Conservation (phyloP, 2,329 filamentous ascomycete genomes). For the Trichoderma simmonsii region DNA sequence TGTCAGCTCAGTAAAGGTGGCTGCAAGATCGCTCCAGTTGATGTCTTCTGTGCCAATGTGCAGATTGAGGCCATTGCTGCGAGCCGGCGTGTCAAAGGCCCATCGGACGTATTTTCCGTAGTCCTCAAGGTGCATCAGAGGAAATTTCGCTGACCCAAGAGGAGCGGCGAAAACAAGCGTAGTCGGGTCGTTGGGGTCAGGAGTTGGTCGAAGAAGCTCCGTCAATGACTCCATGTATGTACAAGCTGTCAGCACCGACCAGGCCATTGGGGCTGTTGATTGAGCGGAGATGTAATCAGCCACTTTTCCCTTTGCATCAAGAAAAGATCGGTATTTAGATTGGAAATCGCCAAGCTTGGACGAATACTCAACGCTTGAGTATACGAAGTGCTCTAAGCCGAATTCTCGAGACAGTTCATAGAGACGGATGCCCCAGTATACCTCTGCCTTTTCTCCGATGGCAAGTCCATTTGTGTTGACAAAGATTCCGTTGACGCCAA, state of each 20-base stretch:
- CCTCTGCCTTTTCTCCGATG: conserved; percentile 4
- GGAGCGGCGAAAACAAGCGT: neutral
- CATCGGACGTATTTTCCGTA: neutral
- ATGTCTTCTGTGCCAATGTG: neutral
- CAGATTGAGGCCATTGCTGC: neutral
- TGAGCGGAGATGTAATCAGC: neutral
- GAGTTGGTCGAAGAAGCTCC: neutral
- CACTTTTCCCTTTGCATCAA: conserved; percentile 1
- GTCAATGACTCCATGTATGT: neutral
- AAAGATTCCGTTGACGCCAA: neutral
- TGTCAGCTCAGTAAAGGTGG: neutral
- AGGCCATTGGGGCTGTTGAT: neutral
- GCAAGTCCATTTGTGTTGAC: conserved; percentile 6
- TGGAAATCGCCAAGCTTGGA: neutral
- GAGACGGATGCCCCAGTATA: conserved; percentile 1
- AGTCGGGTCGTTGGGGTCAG: neutral
- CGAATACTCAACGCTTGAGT: neutral
- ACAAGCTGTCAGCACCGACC: neutral
- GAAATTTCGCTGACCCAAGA: neutral
- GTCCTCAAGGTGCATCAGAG: neutral
- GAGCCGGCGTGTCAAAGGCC: neutral
- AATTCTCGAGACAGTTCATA: conserved; percentile 4
- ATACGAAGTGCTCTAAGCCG: neutral
- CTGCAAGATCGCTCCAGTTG: neutral
- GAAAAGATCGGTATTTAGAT: neutral